Percentiles rank a stretch among this genome's conserved stretches.
These are phyloP conservation scores for Pichia heedii DNA, from an alignment of 805 yeast species.

Conservation along the genomic window DNA sequence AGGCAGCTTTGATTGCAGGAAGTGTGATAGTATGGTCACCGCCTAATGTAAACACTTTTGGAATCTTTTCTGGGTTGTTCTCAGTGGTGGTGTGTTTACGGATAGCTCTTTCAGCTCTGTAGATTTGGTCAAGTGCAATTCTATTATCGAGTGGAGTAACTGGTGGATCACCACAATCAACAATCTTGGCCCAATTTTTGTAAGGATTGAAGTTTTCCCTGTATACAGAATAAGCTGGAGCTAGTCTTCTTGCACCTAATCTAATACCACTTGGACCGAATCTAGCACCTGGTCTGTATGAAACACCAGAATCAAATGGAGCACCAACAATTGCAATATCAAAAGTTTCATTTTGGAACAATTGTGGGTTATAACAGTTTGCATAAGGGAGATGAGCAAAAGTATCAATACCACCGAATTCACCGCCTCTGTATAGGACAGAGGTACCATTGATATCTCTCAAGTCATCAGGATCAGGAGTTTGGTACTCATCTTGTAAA, in stretches of 20 bases:
- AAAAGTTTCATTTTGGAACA: conserved; percentile 28
- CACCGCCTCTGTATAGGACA: conserved; percentile 32
- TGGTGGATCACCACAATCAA: conserved; percentile 52
- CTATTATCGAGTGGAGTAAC: conserved; percentile 50
- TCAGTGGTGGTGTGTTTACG: conserved; percentile 27
- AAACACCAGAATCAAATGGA: conserved; percentile 47
- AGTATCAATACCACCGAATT: conserved; percentile 47
- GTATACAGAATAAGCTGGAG: conserved; percentile 31
- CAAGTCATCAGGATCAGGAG: too few relatives aligned
- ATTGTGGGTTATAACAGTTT: conserved; percentile 34
- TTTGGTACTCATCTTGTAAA: too few relatives aligned
- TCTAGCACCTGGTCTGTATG: conserved; percentile 46
- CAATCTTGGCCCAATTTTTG: conserved; percentile 28
- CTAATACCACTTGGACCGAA: conserved; percentile 45
- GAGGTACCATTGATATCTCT: conserved; percentile 34
- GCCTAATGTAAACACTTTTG: conserved; percentile 43
- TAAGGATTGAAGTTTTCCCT: conserved; percentile 35
- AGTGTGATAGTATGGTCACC: conserved; percentile 53
- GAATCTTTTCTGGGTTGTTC: conserved; percentile 13
- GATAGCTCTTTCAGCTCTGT: conserved; percentile 41
- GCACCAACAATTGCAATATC: conserved; percentile 51
- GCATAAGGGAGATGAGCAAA: conserved; percentile 42
- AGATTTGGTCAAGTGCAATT: conserved; percentile 44
- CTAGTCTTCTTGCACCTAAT: conserved; percentile 33
- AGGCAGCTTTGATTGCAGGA: conserved; percentile 40